phyloP scores from a whole-genome alignment of 805 yeast species.

The Hanseniaspora singularis region DNA sequence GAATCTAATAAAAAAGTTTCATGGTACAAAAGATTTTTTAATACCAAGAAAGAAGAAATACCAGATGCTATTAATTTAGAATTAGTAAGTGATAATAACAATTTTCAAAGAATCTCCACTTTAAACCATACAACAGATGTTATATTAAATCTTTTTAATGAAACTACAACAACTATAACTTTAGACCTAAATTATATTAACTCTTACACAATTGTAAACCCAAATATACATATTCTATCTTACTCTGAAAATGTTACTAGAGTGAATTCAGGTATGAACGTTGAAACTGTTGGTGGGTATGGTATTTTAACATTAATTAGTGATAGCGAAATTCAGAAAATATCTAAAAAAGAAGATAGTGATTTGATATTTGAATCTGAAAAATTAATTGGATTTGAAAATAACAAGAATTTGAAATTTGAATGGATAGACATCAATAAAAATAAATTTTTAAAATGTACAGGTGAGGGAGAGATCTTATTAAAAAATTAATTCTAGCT shows the following conservation, averaged over 20 bases:
- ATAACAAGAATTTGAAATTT: slow-evolving; percentile 15
- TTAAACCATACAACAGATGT: slow-evolving; percentile 7
- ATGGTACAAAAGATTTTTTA: slow-evolving; percentile 1
- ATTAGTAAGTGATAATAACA: slow-evolving; percentile 2
- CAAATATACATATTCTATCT: slow-evolving; percentile 20
- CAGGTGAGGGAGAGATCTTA: slow-evolving; percentile 28
- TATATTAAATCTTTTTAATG: background rate
- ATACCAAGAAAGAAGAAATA: background rate
- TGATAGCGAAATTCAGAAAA: slow-evolving; percentile 24
- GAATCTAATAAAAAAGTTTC: background rate
- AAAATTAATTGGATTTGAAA: slow-evolving; percentile 21
- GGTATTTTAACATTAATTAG: slow-evolving; percentile 28
- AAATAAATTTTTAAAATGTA: slow-evolving; percentile 20
- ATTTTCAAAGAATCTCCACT: slow-evolving; percentile 8
- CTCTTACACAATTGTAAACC: slow-evolving; percentile 14
- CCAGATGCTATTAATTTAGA: slow-evolving; percentile 1
- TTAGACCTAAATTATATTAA: background rate
- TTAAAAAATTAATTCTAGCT: slow-evolving; percentile 23
- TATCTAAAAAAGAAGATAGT: slow-evolving; percentile 18
- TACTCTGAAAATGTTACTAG: slow-evolving; percentile 22
- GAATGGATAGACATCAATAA: background rate
- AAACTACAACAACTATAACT: background rate
- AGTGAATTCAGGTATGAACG: slow-evolving; percentile 15
- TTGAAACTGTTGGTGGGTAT: slow-evolving; percentile 20
- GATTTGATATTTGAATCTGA: slow-evolving; percentile 24